Base-by-base conservation (phyloP, 768 basidiomycete species). In the Hygrophoropsis aurantiaca region DNA sequence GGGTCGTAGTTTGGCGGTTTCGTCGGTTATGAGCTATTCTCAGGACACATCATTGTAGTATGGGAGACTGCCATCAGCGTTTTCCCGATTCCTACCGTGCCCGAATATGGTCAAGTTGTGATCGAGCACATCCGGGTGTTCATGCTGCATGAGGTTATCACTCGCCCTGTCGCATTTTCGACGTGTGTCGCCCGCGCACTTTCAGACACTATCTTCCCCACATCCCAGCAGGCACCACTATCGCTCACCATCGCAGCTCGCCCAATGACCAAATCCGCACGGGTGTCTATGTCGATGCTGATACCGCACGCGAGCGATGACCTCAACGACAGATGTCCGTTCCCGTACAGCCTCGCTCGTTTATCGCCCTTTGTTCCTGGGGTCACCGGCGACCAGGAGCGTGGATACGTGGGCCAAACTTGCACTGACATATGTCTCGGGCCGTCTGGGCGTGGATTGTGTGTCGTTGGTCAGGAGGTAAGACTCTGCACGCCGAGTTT, bases 21-120 rank as follows among this genome's bases (percentile, higher is more conserved):
- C 48, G 50, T 64, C 20, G 57, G 61, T 32, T 64, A 65, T 15
- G 46, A 49, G 27, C 46, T 57, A 37, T 64, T 64, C 35, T 30
- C 53, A 0, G 55, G 35, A 1, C 55, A 62, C 44, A 10, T 64
- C 1, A 42, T 64, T 49, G 50, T 62, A 11, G 54, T 56, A 46
- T 66, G 64, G 64, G 64, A 64, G 47, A 36, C 26, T 25, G 54
- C 57, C 24, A 43, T 62, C 40, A 62, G 62, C 44, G 62, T 64
- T 8, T 64, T 61, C 18, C 49, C 54, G 0, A 15, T 64, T 5
- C 65, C 62, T 1, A 24, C 9, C 2, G 24, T 64, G 26, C 64
- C 64, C 7, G 47, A 32, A 5, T 52, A 57, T 2, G 61, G 57
- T 2, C 62, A 41, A 33, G 40, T 44, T 15, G 35, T 59, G 6